Percentiles rank a stretch among this genome's conserved stretches.
phyloP scores from a whole-genome alignment of 148 eudicot genomes.

The Rhododendron mucronatum region DNA sequence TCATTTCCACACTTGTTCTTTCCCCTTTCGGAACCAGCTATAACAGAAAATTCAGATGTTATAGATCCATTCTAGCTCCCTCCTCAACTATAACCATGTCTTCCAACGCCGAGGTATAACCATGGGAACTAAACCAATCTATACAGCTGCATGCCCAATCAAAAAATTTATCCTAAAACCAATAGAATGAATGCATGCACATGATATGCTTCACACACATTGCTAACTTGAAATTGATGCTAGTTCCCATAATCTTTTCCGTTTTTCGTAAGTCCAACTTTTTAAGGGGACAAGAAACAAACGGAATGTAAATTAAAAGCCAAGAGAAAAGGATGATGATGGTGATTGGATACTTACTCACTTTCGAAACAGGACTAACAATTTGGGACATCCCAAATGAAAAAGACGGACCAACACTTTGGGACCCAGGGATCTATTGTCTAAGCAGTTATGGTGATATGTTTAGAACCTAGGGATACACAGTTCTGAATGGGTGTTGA shows the following conservation, averaged over 20 bases:
- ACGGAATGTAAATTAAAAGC: not conserved
- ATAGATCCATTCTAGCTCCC: not conserved
- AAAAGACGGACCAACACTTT: not conserved
- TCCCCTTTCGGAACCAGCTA: not conserved
- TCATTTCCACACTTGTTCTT: not conserved
- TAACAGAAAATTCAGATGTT: not conserved
- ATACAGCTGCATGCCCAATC: not conserved
- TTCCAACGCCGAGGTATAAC: not conserved
- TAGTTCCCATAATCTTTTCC: not conserved
- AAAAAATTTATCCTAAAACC: not conserved
- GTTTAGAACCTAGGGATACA: not conserved
- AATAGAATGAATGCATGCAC: not conserved
- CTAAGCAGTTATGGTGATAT: not conserved
- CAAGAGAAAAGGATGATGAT: no score
- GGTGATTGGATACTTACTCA: no score
- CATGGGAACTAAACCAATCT: not conserved
- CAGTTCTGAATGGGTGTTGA: not conserved
- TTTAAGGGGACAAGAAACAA: not conserved
- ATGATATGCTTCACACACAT: not conserved
- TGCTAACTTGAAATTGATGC: not conserved
- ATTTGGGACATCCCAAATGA: not conserved
- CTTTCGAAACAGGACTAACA: not conserved
- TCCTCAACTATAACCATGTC: not conserved
- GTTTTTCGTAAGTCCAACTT: not conserved
- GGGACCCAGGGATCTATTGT: not conserved